Evolutionary conservation across 768 basidiomycete species (phyloP), one percentile per base, ranked within the genome.

Genomic region (Exidia glandulosa): DNA sequence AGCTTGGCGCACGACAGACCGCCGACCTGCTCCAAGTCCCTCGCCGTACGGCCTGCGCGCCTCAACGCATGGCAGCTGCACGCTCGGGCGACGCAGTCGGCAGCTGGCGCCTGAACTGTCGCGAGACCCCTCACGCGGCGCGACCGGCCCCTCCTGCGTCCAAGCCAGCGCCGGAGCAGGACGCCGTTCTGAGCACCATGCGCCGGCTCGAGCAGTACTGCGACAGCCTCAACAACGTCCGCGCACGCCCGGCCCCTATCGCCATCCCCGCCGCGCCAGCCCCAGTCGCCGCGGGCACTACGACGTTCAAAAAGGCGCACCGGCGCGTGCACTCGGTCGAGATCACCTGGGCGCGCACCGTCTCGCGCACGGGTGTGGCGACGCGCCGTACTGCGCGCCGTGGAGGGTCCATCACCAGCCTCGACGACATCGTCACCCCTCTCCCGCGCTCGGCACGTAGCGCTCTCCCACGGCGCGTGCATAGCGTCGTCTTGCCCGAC

Each of bases 181-280:
- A 54, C 25, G 50, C 50, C 50, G 50, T 54, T 9, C 25, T 27
- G 27, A 12, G 30, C 50, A 54, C 50, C 25, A 23, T 54, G 27
- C 25, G 30, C 27, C 27, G 25, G 23, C 50, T 54, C 50, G 50
- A 54, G 25, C 19, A 31, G 27, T 54, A 54, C 50, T 54, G 50
- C 50, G 50, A 54, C 27, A 54, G 30, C 25, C 50, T 54, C 30
- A 31, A 6, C 27, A 54, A 52, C n/a, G 59, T 36, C n/a, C 59
- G 45, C 45, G 45, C 48, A 47, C 72, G 88, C 31, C 75, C 76
- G 13, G 71, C 78, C 2, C 77, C 90, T 2, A 75, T 90, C 16
- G 66, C 75, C 4, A 74, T 85, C 2, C 73, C 90, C 13, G 76
- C 81, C 13, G 79, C 83, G 0, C 86, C 86, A 0, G 85, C 85